Conservation (phyloP, 495 filamentous ascomycete species). For the Lasiosphaeriaceae sp. region DNA sequence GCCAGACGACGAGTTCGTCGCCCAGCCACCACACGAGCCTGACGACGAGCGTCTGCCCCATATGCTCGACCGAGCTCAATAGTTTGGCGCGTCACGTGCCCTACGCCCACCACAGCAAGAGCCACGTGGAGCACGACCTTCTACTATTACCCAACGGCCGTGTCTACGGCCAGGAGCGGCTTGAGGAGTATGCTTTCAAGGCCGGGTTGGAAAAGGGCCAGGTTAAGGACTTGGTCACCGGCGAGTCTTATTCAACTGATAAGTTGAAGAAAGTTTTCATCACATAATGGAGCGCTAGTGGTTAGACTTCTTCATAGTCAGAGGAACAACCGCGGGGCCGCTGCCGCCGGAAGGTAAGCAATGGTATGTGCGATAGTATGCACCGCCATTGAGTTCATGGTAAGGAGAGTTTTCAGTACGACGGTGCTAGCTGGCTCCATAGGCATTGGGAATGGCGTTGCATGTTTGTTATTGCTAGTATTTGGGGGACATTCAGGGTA, state of each 20-base stretch:
- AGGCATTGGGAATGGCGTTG: too few relatives aligned
- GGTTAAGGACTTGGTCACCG: slow-evolving; percentile 80
- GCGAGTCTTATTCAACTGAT: slow-evolving; percentile 56
- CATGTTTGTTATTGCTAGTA: too few relatives aligned
- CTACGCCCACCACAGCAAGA: slow-evolving; percentile 92
- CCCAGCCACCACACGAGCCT: slow-evolving; percentile 29
- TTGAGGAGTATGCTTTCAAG: slow-evolving; percentile 75
- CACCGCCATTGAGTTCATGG: too few relatives aligned
- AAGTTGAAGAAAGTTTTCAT: slow-evolving; percentile 89
- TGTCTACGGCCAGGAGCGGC: slow-evolving; percentile 72
- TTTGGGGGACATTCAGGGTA: too few relatives aligned
- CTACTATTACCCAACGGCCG: slow-evolving; percentile 83
- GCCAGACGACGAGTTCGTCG: slow-evolving; percentile 29
- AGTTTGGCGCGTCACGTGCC: slow-evolving; percentile 82
- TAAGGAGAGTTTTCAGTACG: too few relatives aligned
- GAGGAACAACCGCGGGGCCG: too few relatives aligned
- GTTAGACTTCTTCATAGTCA: too few relatives aligned
- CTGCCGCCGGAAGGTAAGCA: too few relatives aligned
- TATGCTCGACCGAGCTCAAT: slow-evolving; percentile 92
- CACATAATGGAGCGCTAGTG: too few relatives aligned
- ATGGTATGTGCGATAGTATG: too few relatives aligned
- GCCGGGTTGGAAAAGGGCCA: slow-evolving; percentile 56
- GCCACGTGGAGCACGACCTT: slow-evolving; percentile 81
- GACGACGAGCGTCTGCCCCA: slow-evolving; percentile 68
- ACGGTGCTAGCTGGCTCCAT: too few relatives aligned